phyloP scores from a whole-genome alignment of 306 rosid genomes.

The Macrotyloma uniflorum region DNA sequence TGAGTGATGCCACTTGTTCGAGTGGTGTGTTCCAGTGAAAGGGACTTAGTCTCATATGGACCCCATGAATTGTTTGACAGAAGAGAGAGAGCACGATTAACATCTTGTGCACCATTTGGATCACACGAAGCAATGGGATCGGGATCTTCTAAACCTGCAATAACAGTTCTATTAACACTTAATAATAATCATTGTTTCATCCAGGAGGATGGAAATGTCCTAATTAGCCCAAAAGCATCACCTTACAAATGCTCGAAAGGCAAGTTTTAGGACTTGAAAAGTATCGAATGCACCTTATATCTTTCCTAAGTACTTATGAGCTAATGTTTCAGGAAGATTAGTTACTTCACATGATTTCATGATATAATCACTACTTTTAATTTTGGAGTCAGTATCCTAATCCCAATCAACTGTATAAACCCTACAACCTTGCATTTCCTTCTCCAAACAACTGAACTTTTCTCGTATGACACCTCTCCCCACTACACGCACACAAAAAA shows the following conservation, averaged over 20 bases:
- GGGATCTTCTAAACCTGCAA: slow-evolving; percentile 70
- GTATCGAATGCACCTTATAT: no score
- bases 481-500: no score
- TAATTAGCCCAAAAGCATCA: neutral
- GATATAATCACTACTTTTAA: neutral
- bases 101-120: slow-evolving; percentile 51
- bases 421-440: no score
- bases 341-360: neutral
- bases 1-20: slow-evolving; percentile 35
- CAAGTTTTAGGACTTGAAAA: neutral
- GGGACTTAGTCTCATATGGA: slow-evolving; percentile 51
- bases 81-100: slow-evolving; percentile 98
- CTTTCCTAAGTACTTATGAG: no score
- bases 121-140: slow-evolving; percentile 48
- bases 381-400: neutral
- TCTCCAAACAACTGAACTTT: neutral
- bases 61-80: slow-evolving; percentile 88
- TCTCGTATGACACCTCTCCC: no score
- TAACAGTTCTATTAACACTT: neutral
- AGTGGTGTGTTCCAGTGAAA: slow-evolving; percentile 41
- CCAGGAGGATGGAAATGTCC: neutral
- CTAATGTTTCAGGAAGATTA: neutral
- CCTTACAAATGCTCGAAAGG: neutral
- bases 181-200: no score
- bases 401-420: neutral